A percentile compares a stretch with the other conserved stretches of the same genome.
Conservation (phyloP, 495 filamentous ascomycete genomes). For the Daldinia caldariorum region DNA sequence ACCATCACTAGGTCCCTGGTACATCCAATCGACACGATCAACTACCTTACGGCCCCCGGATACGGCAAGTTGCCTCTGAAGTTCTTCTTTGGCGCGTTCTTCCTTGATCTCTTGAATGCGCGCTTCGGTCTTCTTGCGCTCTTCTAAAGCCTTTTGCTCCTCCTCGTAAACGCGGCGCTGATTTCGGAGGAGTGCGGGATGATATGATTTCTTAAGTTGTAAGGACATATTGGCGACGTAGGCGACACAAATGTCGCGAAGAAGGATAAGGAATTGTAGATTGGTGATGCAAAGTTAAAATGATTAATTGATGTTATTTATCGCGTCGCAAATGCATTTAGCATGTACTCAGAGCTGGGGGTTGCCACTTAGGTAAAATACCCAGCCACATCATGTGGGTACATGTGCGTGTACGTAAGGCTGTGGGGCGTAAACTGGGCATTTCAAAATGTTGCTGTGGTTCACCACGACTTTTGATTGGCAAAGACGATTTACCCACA, state of each 20-base stretch:
- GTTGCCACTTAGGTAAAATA: constrained; percentile 1
- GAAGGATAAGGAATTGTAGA: constrained; percentile 1
- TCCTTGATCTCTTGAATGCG: constrained; percentile 89
- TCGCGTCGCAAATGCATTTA: background rate
- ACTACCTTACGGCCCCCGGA: constrained; percentile 79
- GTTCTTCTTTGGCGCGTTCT: constrained; percentile 90
- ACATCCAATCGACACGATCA: constrained; percentile 97
- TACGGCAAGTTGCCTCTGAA: constrained; percentile 88
- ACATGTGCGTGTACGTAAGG: no score
- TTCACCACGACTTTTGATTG: no score
- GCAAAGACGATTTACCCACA: no score
- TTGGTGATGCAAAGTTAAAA: constrained; percentile 17
- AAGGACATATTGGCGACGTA: constrained; percentile 76
- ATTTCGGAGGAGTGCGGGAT: constrained; percentile 83
- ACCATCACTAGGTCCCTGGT: constrained; percentile 83
- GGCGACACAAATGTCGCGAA: constrained; percentile 23
- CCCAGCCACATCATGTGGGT: constrained; percentile 11
- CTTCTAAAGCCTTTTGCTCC: constrained; percentile 92
- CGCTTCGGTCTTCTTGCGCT: constrained; percentile 83
- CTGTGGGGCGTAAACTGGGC: no score
- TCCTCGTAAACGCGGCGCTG: constrained; percentile 84
- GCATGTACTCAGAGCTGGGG: background rate
- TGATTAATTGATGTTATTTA: background rate
- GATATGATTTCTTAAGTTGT: constrained; percentile 98
- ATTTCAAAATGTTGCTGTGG: no score